A percentile compares a stretch with the other conserved stretches of the same genome.
Evolutionary conservation across 345 rosid species (phyloP).

Genomic region (Arabidopsis suecica): DNA sequence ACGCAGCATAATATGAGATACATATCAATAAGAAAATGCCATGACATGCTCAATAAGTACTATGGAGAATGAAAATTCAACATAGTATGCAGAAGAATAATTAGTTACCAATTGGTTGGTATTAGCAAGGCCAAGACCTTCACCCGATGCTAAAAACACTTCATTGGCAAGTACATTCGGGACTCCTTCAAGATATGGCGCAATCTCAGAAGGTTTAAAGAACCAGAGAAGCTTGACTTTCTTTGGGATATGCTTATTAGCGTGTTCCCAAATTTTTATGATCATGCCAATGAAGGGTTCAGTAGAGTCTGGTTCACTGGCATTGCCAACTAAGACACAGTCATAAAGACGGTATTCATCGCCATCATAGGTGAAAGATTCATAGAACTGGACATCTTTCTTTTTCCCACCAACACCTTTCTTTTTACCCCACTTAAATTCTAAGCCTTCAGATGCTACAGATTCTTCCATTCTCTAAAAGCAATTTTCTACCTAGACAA

Average conservation of each 20-base stretch:
- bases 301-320: constrained; percentile 56
- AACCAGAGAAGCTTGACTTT: constrained; percentile 82
- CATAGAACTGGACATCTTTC: constrained; percentile 67
- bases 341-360: constrained; percentile 73
- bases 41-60: constrained; percentile 23
- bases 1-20: constrained; percentile 1
- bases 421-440: constrained; percentile 79
- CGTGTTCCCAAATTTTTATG: constrained; percentile 71
- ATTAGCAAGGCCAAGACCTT: constrained; percentile 74
- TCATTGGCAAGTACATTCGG: constrained; percentile 57
- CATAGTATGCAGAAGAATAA: constrained; percentile 6
- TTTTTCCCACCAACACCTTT: constrained; percentile 65
- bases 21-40: background rate
- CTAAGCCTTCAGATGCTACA: constrained; percentile 48
- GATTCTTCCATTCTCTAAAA: constrained; percentile 59
- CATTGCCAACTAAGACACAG: constrained; percentile 57
- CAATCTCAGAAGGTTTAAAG: constrained; percentile 70
- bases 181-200: constrained; percentile 49
- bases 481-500: constrained; percentile 16
- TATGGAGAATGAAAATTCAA: constrained; percentile 8
- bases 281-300: constrained; percentile 80
- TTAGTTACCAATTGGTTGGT: constrained; percentile 77
- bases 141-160: constrained; percentile 83
- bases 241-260: constrained; percentile 39
- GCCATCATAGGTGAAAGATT: constrained; percentile 73